These are phyloP conservation scores for Vanilla planifolia DNA, from an alignment of 106 monocot species.

Conservation along the genomic window DNA sequence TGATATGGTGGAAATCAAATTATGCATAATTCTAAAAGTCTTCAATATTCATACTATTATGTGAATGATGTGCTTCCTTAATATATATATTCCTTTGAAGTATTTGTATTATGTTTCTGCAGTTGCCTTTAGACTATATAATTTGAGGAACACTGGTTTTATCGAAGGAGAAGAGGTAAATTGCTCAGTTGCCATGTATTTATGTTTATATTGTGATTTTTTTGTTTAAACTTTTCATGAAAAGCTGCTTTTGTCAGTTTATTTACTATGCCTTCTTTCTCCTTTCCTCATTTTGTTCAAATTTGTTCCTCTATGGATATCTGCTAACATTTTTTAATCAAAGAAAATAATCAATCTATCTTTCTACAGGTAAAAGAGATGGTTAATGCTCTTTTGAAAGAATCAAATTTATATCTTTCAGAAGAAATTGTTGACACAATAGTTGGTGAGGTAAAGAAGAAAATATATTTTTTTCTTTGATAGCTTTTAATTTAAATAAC, in stretches of 20 bases:
- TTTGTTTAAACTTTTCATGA: too few species aligned
- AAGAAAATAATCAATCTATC: neutral
- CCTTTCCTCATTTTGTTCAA: too few species aligned
- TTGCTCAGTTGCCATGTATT: neutral
- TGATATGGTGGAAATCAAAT: neutral
- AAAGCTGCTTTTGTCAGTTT: too few species aligned
- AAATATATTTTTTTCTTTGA: neutral
- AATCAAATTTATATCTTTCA: conserved; percentile 72
- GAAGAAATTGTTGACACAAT: conserved; percentile 65
- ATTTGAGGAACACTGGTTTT: conserved; percentile 57
- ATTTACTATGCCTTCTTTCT: too few species aligned
- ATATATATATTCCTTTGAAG: neutral
- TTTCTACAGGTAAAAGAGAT: conserved; percentile 75
- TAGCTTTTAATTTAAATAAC: neutral
- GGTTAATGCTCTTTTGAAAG: conserved; percentile 78
- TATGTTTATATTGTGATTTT: too few species aligned
- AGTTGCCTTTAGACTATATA: conserved; percentile 80
- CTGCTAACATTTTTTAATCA: neutral
- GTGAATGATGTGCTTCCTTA: neutral
- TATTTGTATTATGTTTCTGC: conserved; percentile 9
- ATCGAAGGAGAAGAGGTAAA: conserved; percentile 67
- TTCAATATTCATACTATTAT: neutral
- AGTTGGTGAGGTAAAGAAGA: conserved; percentile 38
- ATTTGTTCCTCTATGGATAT: neutral
- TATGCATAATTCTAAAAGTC: neutral